A percentile compares a stretch with the other conserved stretches of the same genome.
These are phyloP conservation scores for Emericellopsis atlantica DNA, from an alignment of 2,329 filamentous ascomycete species.

Conservation along the genomic window DNA sequence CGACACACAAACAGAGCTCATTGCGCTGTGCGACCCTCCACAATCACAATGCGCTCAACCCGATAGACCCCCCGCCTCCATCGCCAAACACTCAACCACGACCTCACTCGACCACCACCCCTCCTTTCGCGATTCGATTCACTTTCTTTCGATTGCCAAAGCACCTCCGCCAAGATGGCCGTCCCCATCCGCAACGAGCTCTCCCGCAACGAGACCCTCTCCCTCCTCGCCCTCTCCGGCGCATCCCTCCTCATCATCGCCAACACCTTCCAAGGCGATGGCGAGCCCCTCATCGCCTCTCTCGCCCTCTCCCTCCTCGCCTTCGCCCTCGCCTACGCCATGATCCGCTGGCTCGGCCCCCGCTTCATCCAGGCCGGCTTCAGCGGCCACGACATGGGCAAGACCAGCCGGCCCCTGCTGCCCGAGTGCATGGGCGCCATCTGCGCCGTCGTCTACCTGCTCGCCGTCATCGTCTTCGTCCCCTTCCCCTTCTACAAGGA, in stretches of 20 bases:
- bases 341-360: constrained; percentile 88
- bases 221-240: constrained; percentile 49
- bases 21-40: background rate
- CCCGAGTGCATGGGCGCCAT: constrained; percentile 95
- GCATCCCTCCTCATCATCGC: constrained; percentile 61
- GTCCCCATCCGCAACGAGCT: constrained; percentile 23
- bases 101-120: background rate
- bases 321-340: constrained; percentile 68
- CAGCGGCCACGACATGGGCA: constrained; percentile 82
- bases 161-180: constrained; percentile 12
- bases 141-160: background rate
- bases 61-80: background rate
- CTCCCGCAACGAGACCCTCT: constrained; percentile 37
- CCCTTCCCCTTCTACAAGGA: constrained; percentile 97
- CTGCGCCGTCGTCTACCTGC: constrained; percentile 82
- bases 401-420: constrained; percentile 54
- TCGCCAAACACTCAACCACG: background rate
- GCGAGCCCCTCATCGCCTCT: constrained; percentile 79
- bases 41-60: background rate
- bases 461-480: constrained; percentile 58
- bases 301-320: constrained; percentile 76
- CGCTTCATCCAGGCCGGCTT: constrained; percentile 81
- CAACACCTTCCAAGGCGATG: constrained; percentile 74
- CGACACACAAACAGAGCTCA: too few relatives aligned
- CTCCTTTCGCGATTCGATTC: background rate